Percentiles rank a stretch among this genome's conserved stretches.
Conservation (phyloP, 2,329 filamentous ascomycete genomes). For the Lachnellula arida region DNA sequence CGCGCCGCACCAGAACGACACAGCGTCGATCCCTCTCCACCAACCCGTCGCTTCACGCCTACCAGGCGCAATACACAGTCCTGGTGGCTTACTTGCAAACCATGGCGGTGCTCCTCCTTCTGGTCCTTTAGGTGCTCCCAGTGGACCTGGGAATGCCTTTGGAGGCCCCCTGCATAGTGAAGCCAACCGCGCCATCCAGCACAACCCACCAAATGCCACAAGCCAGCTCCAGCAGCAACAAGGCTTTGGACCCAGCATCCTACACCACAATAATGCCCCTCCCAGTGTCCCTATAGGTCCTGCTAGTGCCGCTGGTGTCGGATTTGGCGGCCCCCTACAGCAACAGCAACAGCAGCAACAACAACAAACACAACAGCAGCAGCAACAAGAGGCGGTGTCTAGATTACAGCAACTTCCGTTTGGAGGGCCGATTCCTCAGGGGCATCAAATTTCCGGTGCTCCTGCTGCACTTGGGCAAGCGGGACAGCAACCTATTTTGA, state of each 20-base stretch:
- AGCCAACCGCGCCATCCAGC: constrained; percentile 46
- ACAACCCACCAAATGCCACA: constrained; percentile 43
- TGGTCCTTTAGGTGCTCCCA: constrained; percentile 37
- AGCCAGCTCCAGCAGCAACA: constrained; percentile 47
- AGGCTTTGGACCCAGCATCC: constrained; percentile 46
- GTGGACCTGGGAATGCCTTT: constrained; percentile 40
- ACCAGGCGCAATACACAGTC: constrained; percentile 80
- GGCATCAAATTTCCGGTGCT: constrained; percentile 30
- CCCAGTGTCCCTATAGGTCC: constrained; percentile 51
- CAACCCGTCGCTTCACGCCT: constrained; percentile 86
- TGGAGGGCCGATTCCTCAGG: constrained; percentile 38
- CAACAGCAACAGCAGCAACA: constrained; percentile 33
- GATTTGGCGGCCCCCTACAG: constrained; percentile 63
- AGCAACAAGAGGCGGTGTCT: constrained; percentile 41
- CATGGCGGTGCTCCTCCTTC: constrained; percentile 58
- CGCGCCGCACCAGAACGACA: constrained; percentile 79
- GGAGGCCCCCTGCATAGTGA: constrained; percentile 52
- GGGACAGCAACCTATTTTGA: constrained; percentile 76
- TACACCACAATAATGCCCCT: constrained; percentile 45
- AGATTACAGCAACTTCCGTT: constrained; percentile 62
- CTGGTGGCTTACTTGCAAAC: constrained; percentile 78
- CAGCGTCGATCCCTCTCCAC: constrained; percentile 84
- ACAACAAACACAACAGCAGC: constrained; percentile 35
- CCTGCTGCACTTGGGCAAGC: constrained; percentile 59
- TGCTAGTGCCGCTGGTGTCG: constrained; percentile 54